phyloP scores from a whole-genome alignment of 192 early-diverging fungal species.

The Ambispora gerdemannii region DNA sequence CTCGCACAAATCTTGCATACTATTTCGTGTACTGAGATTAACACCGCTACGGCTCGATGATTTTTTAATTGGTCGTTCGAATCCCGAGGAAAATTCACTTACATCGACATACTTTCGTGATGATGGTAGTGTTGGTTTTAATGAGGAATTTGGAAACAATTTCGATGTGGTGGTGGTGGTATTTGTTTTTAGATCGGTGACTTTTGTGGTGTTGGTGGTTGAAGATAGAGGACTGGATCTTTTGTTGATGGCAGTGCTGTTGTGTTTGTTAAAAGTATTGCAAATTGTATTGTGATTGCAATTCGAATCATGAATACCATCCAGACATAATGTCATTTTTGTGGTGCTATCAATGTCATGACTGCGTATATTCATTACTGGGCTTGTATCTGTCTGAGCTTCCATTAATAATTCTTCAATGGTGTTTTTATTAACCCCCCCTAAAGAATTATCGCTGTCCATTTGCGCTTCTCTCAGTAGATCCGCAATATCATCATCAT shows the following conservation, averaged over 20 bases:
- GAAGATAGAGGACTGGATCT: too few relatives aligned
- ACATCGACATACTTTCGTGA: neutral
- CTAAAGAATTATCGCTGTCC: neutral
- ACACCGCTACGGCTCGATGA: neutral
- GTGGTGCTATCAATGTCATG: neutral
- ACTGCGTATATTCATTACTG: neutral
- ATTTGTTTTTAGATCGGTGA: neutral
- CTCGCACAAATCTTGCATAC: neutral
- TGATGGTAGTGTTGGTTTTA: neutral
- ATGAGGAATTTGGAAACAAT: too few relatives aligned
- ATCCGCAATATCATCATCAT: neutral
- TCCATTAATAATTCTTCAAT: neutral
- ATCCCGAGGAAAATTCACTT: neutral
- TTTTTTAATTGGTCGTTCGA: neutral
- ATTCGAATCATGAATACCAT: neutral
- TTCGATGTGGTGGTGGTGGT: neutral
- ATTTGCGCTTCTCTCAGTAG: slow-evolving; percentile 1
- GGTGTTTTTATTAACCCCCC: neutral
- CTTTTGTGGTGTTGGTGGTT: too few relatives aligned
- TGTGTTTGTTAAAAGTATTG: neutral
- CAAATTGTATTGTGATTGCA: neutral
- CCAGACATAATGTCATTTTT: neutral
- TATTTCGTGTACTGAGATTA: neutral
- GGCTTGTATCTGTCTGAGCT: slow-evolving; percentile 1
- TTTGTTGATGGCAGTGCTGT: too few relatives aligned